These are phyloP conservation scores for Colletotrichum cereale DNA, from an alignment of 2,329 filamentous ascomycete species.

Conservation along the genomic window DNA sequence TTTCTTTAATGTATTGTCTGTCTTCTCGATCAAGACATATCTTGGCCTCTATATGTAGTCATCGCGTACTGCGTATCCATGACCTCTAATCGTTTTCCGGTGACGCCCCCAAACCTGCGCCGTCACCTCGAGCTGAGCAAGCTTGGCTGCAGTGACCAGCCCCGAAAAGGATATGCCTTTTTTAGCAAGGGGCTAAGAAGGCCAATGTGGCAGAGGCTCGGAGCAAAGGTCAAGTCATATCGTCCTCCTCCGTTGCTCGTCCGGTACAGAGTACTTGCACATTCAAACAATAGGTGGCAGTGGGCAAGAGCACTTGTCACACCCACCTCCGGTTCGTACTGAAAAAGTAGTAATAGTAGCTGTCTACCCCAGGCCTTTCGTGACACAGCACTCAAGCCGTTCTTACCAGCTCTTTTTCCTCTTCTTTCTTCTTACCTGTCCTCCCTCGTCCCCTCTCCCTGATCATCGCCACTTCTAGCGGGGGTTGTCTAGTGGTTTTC, in stretches of 20 bases:
- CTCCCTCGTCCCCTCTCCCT: neutral
- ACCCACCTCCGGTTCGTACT: constrained; percentile 5
- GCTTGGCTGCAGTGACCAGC: constrained; percentile 25
- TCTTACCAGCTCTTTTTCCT: constrained; percentile 26
- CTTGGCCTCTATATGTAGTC: constrained; percentile 23
- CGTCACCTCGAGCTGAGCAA: constrained; percentile 37
- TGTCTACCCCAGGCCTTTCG: constrained; percentile 13
- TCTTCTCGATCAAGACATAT: constrained; percentile 2
- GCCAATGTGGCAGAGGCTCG: neutral
- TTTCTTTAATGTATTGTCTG: neutral
- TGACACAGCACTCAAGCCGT: constrained; percentile 18
- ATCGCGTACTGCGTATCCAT: constrained; percentile 15
- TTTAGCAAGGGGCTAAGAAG: neutral
- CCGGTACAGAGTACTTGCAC: neutral
- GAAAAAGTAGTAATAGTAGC: constrained; percentile 10
- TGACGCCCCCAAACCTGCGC: constrained; percentile 26
- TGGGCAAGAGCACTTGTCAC: constrained; percentile 4
- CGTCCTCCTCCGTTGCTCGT: neutral
- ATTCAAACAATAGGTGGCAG: neutral
- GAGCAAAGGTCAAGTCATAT: neutral
- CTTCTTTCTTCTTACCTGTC: constrained; percentile 4
- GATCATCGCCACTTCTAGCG: neutral
- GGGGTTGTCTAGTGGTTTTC: neutral
- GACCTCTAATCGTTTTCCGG: constrained; percentile 9
- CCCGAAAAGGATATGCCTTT: constrained; percentile 1